Evolutionary conservation across 257 asterid genomes (phyloP).

Genomic region (Ligustrum vulgare): DNA sequence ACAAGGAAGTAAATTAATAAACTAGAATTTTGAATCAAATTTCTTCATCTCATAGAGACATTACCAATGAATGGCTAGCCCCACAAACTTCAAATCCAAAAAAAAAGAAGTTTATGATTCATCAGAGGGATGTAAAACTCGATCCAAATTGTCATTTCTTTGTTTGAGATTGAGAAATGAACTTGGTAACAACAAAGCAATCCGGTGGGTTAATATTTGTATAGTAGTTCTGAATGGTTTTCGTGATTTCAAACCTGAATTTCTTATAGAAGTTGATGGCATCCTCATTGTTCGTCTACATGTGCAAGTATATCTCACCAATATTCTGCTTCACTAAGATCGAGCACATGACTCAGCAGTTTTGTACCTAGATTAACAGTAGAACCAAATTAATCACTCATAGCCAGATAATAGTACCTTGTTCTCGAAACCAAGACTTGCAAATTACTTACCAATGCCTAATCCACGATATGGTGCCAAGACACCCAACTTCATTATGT

Average conservation of each 20-base stretch:
- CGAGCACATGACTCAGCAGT: conserved; percentile 80
- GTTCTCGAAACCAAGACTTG: background rate
- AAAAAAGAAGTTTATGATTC: conserved; percentile 27
- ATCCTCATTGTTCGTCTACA: conserved; percentile 92
- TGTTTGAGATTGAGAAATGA: conserved; percentile 39
- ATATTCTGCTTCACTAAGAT: conserved; percentile 76
- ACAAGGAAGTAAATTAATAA: background rate
- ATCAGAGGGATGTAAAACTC: conserved; percentile 10
- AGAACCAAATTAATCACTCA: background rate
- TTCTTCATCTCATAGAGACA: background rate
- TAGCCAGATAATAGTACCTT: background rate
- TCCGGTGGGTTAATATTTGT: conserved; percentile 91
- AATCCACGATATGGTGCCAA: conserved; percentile 55
- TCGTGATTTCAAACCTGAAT: conserved; percentile 84
- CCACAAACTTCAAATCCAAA: conserved; percentile 28
- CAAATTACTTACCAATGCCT: conserved; percentile 45
- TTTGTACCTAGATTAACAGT: conserved; percentile 58
- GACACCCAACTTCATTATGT: conserved; percentile 81
- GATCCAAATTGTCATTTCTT: conserved; percentile 41
- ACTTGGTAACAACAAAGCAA: conserved; percentile 79
- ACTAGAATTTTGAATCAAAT: background rate
- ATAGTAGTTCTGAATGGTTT: conserved; percentile 79
- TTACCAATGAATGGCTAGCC: conserved; percentile 5
- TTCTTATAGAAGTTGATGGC: conserved; percentile 92
- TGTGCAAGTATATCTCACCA: conserved; percentile 86